These are phyloP conservation scores for Monotropa hypopitys DNA, from an alignment of 179 eudicot genomes.

Conservation along the genomic window DNA sequence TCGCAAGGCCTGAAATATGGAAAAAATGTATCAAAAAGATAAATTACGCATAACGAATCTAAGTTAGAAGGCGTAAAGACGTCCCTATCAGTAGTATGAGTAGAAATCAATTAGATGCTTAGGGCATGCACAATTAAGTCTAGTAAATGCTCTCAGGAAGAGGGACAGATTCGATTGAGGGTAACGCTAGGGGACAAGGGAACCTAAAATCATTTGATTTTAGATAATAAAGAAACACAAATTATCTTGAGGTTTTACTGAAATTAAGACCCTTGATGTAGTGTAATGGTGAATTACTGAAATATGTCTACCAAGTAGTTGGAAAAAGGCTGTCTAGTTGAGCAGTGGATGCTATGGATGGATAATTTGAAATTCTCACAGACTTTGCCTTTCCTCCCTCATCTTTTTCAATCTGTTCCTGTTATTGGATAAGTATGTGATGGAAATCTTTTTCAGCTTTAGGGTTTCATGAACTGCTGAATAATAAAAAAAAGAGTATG, in stretches of 20 bases:
- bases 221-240: neutral
- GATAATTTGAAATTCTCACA: neutral
- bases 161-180: neutral
- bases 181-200: neutral
- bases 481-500: neutral
- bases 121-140: neutral
- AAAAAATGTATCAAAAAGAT: too few relatives aligned
- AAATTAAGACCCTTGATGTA: neutral
- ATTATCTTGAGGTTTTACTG: neutral
- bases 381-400: neutral
- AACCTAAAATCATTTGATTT: neutral
- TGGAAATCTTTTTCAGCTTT: neutral
- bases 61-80: too few relatives aligned
- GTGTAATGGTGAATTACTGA: neutral
- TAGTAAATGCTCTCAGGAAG: neutral
- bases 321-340: neutral
- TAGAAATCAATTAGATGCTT: neutral
- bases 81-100: neutral
- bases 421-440: neutral
- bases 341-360: neutral
- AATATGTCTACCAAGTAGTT: neutral
- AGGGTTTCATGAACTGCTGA: neutral
- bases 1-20: too few relatives aligned
- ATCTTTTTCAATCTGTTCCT: neutral
- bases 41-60: too few relatives aligned